Evolutionary conservation across 345 rosid species (phyloP), one percentile per base, ranked within the genome.

Genomic region (Eucalyptus shirleyi): DNA sequence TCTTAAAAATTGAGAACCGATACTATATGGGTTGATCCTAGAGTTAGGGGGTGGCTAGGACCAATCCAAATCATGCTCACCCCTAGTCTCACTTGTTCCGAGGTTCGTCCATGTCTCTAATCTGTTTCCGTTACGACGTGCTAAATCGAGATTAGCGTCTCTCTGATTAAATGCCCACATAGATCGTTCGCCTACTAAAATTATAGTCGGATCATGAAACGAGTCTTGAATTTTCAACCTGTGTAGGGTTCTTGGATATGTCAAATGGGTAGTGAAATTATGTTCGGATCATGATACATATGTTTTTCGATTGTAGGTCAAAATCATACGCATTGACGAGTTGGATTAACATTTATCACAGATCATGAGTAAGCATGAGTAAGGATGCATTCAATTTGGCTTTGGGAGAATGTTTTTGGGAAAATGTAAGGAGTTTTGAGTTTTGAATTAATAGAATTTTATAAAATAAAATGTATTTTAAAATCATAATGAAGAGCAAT

Each of bases 401-500:
- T 56, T 23, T 21, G 6, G 3, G 3, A 24, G 12, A 0, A 24
- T 56, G 0, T 10, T 56, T 23, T 56, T 56, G 5, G 3, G 1
- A 56, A 56, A 56, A 56, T 23, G 0, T 0, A 9, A 56, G 6
- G 30, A 24, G 28, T 24, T 56, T 56, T 23, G 30, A 24, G 28
- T 24, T 56, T 56, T 23, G 30, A 26, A 23, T 56, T 9, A 24
- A 56, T 24, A 24, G 14, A 0, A 9, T 56, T 56, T 56, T 56
- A 0, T 2, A 0, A 56, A 10, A 0, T 2, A 10, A 56, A 56
- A 0, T 56, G 30, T 56, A 56, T 56, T 24, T 24, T 2, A 23
- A 56, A 9, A 24, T 1, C 0, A 56, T 56, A 23, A 1, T 24
- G 0, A 1, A 0, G 1, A 24, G 28, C 0, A 10, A 0, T 24